Evolutionary conservation across 805 yeast genomes (phyloP), one percentile per base, ranked within the genome.

Genomic region (Debaryomyces tyrocola): DNA sequence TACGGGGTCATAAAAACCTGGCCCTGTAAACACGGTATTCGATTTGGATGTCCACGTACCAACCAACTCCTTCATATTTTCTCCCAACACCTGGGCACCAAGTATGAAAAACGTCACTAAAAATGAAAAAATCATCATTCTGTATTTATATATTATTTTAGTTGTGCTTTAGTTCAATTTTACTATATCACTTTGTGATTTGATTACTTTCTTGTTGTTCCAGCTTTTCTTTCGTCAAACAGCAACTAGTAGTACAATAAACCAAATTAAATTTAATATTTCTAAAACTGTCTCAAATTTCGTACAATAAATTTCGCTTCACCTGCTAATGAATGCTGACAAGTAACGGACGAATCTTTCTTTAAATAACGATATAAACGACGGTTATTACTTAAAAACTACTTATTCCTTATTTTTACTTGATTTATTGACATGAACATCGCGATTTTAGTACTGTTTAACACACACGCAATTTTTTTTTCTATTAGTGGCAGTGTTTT

Each of bases 41-140:
- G 97, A 84, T 66, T 94, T 94, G 14, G 97, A 85, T 1, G 91
- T 68, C 99, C 99, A 94, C 0, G 99, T 94, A 6, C 99, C 99
- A 36, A 74, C 87, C 40, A 89, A 60, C 54, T 74, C 78, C 15
- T 52, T 56, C 70, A 63, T 71, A 53, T 58, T 67, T 21, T 62
- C 72, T 4, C 66, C 69, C 12, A 44, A 20, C 20, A 47, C 63
- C 2, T 49, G 39, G 35, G 44, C 36, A 31, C 34, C 33, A 48
- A 40, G 20, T n/a, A 35, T 21, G 29, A 40, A 20, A 21, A 48
- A 15, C 20, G 35, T 28, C 20, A 41, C 29, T 18, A 51, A 33
- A 31, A 33, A 37, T 15, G 37, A 12, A 15, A 47, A 34, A 12
- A 41, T 39, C 39, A 47, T 44, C 44, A 41, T 46, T 14, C 14